These are phyloP conservation scores for Apiospora marii DNA, from an alignment of 2,329 filamentous ascomycete genomes.

Conservation along the genomic window DNA sequence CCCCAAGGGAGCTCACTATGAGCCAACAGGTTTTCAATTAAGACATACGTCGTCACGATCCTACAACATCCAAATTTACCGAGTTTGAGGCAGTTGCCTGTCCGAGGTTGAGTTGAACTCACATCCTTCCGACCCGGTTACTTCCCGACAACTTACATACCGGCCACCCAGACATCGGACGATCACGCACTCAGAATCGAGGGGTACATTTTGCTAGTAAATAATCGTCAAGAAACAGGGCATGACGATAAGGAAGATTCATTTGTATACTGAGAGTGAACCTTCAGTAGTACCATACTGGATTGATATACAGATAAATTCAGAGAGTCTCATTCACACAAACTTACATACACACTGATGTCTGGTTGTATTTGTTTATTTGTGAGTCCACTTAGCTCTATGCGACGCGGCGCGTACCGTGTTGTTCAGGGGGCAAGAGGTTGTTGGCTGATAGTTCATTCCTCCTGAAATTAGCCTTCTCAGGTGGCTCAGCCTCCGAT, in stretches of 20 bases:
- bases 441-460: not conserved
- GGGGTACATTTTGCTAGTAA: not conserved
- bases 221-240: not conserved
- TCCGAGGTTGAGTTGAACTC: not conserved
- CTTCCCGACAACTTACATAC: not conserved
- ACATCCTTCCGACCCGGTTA: not conserved
- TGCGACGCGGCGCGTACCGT: not conserved
- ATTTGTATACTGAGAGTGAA: not conserved
- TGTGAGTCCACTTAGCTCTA: too few species aligned
- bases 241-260: not conserved
- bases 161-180: not conserved
- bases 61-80: not conserved
- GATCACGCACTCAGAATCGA: too few species aligned
- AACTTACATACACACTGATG: not conserved
- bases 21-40: not conserved
- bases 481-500: not conserved
- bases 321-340: not conserved
- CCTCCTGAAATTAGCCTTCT: conserved; percentile 10
- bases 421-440: not conserved
- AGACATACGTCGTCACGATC: not conserved
- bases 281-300: not conserved
- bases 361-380: not conserved
- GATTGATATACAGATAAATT: not conserved
- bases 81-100: not conserved
- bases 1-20: too few species aligned